Evolutionary conservation across 2,329 filamentous ascomycete genomes (phyloP), one percentile per base, ranked within the genome.

Genomic region (Sarocladium brachiariae): DNA sequence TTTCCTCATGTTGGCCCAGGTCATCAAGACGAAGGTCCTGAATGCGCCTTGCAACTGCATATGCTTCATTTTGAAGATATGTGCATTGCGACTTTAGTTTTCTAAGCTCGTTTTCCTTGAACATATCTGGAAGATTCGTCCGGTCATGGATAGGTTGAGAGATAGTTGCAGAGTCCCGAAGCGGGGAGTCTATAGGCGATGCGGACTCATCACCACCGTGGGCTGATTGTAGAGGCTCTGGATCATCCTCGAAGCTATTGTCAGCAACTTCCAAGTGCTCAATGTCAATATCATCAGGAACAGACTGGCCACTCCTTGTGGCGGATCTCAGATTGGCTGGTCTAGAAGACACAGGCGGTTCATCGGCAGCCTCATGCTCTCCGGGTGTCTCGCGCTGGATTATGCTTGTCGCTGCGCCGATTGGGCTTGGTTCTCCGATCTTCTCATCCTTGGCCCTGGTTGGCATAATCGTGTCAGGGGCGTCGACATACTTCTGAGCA

Each of bases 221-320:
- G 5, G n/a, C 21, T 4, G 9, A 13, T 27, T 43, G 37, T 14
- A 14, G 4, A 13, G 58, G 59, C 34, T 63, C 59, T 3, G 43
- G 53, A 18, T 35, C 47, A n/a, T 61, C 62, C 2, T 61, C 59
- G 6, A 58, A 54, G 6, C 56, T 51, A 37, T 65, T 62, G 13
- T 61, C 60, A 24, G 57, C 48, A 4, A 41, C 56, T 30, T 64
- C 63, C 16, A 63, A 21, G 38, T 70, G 69, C 52, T 72, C 70
- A 21, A 79, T 69, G 41, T 77, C 66, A 47, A 79, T 76, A 51
- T 79, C 75, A 2, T 78, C 75, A 0, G 73, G 72, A 4, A 57
- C 61, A 3, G 62, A 53, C 53, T 25, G 16, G n/a, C 19, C 19
- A 27, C 13, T 19, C 14, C 19, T 45, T 16, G 19, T 24, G 31